A percentile compares a stretch with the other conserved stretches of the same genome.
phyloP scores from a whole-genome alignment of 108 stramenopile genomes.

The Bacterosira constricta region DNA sequence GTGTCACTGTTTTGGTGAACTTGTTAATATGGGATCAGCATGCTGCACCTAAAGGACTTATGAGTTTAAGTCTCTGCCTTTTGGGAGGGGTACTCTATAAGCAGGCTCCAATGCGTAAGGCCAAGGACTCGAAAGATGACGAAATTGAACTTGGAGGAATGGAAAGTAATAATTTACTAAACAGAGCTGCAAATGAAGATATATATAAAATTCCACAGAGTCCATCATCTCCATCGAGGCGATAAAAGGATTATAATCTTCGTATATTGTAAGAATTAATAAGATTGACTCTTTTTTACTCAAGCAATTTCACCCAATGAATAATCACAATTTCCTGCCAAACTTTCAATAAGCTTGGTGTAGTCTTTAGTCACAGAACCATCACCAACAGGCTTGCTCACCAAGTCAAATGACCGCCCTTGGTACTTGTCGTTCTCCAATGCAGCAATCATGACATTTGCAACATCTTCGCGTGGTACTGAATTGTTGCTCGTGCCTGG shows the following conservation, averaged over 20 bases:
- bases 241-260: no score
- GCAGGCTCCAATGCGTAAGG: conserved; percentile 82
- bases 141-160: neutral
- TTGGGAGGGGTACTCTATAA: conserved; percentile 83
- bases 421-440: conserved; percentile 44
- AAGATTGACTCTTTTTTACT: neutral
- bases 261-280: no score
- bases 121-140: neutral
- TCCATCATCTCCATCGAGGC: no score
- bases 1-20: conserved; percentile 88
- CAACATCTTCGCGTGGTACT: conserved; percentile 85
- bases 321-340: conserved; percentile 71
- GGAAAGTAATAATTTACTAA: neutral
- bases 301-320: conserved; percentile 55
- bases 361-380: conserved; percentile 52
- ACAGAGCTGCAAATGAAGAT: no score
- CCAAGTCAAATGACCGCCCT: conserved; percentile 73
- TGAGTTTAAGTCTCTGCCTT: conserved; percentile 79
- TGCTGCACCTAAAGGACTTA: conserved; percentile 76
- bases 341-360: conserved; percentile 38
- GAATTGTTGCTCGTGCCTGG: conserved; percentile 67
- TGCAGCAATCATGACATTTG: conserved; percentile 76
- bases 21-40: conserved; percentile 92
- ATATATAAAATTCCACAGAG: no score
- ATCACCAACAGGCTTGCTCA: conserved; percentile 49